A percentile compares a stretch with the other conserved stretches of the same genome.
Evolutionary conservation across 1,284 basidiomycete genomes (phyloP).

Genomic region (Neotropicomus parvogracilis): DNA sequence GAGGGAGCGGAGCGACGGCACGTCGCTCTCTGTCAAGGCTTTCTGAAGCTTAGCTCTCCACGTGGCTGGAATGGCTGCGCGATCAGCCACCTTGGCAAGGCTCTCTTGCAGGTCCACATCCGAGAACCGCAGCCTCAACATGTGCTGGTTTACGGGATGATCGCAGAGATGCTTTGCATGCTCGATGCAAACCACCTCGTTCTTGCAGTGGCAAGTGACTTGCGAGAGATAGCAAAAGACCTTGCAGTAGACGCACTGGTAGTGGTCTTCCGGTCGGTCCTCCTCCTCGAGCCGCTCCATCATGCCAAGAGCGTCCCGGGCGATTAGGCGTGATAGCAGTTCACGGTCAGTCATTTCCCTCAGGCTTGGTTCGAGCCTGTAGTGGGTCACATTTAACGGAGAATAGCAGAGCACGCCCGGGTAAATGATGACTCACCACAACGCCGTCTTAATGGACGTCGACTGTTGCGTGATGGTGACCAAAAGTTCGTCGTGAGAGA

Average conservation of each 20-base stretch:
- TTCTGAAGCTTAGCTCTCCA: conserved; percentile 76
- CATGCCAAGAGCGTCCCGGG: conserved; percentile 56
- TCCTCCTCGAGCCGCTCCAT: conserved; percentile 71
- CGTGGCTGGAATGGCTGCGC: conserved; percentile 68
- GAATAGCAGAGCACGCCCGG: conserved; percentile 8
- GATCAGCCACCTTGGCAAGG: conserved; percentile 60
- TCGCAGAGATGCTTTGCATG: conserved; percentile 80
- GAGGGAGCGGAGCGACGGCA: conserved; percentile 73
- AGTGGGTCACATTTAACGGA: conserved; percentile 20
- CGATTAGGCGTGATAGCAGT: conserved; percentile 59
- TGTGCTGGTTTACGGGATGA: conserved; percentile 56
- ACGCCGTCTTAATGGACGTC: conserved; percentile 86
- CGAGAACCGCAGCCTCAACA: conserved; percentile 76
- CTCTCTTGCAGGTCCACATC: conserved; percentile 77
- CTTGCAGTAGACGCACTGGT: conserved; percentile 94
- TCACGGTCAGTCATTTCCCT: conserved; percentile 90
- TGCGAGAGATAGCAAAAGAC: conserved; percentile 95
- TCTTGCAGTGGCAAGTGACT: conserved; percentile 77
- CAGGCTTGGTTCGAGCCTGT: conserved; percentile 79
- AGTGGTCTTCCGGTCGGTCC: conserved; percentile 88
- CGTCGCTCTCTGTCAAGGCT: conserved; percentile 62
- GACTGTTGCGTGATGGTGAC: conserved; percentile 95
- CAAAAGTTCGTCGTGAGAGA: conserved; percentile 96
- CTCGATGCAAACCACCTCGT: conserved; percentile 80
- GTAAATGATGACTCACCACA: conserved; percentile 65